Base-by-base conservation (phyloP, 768 basidiomycete genomes). In the Lactarius trivialis region DNA sequence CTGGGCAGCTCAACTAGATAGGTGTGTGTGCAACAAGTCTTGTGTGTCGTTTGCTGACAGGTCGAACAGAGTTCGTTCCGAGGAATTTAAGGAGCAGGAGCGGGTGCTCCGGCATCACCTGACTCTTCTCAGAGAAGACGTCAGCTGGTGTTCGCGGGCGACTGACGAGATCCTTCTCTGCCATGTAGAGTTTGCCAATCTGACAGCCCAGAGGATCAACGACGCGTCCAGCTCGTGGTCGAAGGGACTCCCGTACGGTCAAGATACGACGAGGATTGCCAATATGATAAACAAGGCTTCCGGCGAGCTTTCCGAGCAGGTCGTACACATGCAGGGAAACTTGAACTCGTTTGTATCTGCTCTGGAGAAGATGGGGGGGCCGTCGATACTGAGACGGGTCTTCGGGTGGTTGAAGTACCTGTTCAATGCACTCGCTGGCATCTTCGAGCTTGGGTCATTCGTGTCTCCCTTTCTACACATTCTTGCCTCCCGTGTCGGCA, bases 241-340 rank as follows among this genome's bases (percentile, higher is more conserved):
- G 48, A 60, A 63, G 9, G 45, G 57, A 4, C 17, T 63, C 21
- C 34, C 43, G 21, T 63, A 24, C n/a, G 58, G 33, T 7, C 11
- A 53, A 2, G 58, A 63, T 15, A 55, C 54, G 54, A 64, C 54
- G 14, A 41, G 53, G 53, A 45, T 64, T 48, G 63, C 63, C 32
- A 51, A 56, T 15, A 58, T 60, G 5, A 55, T 63, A 14, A 50
- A n/a, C 54, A 9, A 5, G 4, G 58, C 58, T n/a, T 39, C 62
- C 19, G 33, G 32, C 7, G 21, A 8, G 37, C 62, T 60, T 26
- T 60, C 58, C 21, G 2, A 21, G 30, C 15, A 60, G 5, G 54
- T 60, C 48, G 11, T 24, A 3, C 39, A 51, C 1, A 55, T 63
- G 58, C 32, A 51, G 26, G 19, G 7, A 4, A 30, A 59, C 37